phyloP scores from a whole-genome alignment of 495 filamentous ascomycete species.

The Penicillium ochrochloron region DNA sequence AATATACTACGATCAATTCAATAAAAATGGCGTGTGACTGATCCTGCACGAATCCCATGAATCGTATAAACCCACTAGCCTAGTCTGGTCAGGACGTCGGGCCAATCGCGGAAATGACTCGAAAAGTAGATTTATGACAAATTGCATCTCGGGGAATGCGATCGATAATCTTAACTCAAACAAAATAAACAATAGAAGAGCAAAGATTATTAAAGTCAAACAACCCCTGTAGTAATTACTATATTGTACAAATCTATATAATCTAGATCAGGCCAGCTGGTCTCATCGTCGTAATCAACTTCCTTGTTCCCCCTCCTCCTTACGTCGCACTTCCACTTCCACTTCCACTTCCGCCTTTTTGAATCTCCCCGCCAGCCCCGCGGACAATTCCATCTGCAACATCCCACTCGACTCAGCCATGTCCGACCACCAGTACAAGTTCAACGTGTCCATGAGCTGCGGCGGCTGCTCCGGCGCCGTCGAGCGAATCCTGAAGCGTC shows the following conservation, averaged over 20 bases:
- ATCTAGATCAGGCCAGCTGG: background rate
- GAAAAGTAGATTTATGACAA: slow-evolving; percentile 1
- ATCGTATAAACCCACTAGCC: background rate
- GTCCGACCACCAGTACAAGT: slow-evolving; percentile 71
- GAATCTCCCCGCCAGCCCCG: slow-evolving; percentile 7
- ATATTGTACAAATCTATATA: background rate
- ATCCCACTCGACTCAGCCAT: slow-evolving; percentile 37
- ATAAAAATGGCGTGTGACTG: slow-evolving; percentile 46
- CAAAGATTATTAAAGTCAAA: background rate
- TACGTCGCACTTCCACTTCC: slow-evolving; percentile 1
- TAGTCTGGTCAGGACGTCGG: background rate
- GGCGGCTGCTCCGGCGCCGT: slow-evolving; percentile 74
- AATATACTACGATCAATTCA: slow-evolving; percentile 36
- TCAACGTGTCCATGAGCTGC: slow-evolving; percentile 71
- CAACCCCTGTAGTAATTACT: background rate
- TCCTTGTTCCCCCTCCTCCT: background rate
- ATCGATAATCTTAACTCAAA: background rate
- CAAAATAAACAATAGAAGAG: background rate
- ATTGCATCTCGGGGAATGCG: slow-evolving; percentile 8
- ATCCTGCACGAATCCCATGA: slow-evolving; percentile 8
- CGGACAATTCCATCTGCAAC: slow-evolving; percentile 16
- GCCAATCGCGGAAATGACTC: slow-evolving; percentile 32
- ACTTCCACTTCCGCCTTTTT: slow-evolving; percentile 6
- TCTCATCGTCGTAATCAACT: background rate
- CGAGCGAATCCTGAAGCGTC: slow-evolving; percentile 91